A percentile compares a stretch with the other conserved stretches of the same genome.
phyloP scores from a whole-genome alignment of 176 grass and related monocot species.

The Neostapfia colusana region DNA sequence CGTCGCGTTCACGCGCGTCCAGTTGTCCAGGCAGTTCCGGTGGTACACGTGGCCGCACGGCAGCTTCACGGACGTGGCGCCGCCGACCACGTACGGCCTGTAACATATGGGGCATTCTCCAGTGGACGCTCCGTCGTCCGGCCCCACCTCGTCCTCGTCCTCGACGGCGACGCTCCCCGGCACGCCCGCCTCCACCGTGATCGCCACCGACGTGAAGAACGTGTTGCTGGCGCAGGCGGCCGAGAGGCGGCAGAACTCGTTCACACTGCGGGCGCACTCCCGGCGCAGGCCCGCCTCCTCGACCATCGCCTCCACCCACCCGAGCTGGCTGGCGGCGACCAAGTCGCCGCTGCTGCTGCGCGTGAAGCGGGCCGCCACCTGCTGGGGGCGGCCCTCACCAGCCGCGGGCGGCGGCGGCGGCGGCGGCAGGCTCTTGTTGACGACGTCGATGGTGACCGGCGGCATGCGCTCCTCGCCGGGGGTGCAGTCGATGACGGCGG shows the following conservation, averaged over 20 bases:
- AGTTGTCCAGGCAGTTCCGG: not conserved
- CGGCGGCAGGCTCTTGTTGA: too few relatives aligned
- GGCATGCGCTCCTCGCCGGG: too few relatives aligned
- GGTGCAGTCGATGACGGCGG: too few relatives aligned
- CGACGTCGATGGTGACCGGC: too few relatives aligned
- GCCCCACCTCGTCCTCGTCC: not conserved
- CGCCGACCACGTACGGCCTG: not conserved
- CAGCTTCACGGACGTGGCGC: not conserved
- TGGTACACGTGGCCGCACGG: constrained; percentile 24
- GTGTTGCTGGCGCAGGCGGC: not conserved
- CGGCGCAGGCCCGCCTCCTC: not conserved
- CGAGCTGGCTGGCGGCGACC: not conserved
- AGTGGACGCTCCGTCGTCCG: not conserved
- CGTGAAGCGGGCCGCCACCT: not conserved
- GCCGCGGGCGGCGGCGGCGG: not conserved
- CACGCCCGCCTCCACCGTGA: constrained; percentile 1
- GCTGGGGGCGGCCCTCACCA: not conserved
- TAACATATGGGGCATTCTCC: not conserved
- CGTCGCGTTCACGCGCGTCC: not conserved
- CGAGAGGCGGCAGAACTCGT: not conserved
- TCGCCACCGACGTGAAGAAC: not conserved
- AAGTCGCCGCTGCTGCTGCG: not conserved
- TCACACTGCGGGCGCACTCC: constrained; percentile 1
- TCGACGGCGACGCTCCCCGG: not conserved
- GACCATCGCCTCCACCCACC: not conserved